Evolutionary conservation across 768 basidiomycete genomes (phyloP), one percentile per base, ranked within the genome.

Genomic region (Lanmaoa pseudosensibilis): DNA sequence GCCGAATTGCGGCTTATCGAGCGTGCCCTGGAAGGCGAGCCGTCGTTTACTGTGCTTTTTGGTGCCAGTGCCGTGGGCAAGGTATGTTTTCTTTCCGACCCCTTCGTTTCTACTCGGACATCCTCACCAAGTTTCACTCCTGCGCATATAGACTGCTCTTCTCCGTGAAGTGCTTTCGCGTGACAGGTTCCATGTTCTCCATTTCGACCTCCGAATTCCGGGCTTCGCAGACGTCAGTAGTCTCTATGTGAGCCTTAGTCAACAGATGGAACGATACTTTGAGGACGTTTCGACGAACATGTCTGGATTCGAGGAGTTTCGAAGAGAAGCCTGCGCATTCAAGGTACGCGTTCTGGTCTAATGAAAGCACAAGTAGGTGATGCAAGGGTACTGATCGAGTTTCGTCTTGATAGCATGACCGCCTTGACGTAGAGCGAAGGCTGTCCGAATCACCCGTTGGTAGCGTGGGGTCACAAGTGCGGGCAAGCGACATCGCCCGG

Each of bases 21-120:
- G 65, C 81, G 84, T 52, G 77, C 79, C 3, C 70, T 92, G 27
- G 83, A 84, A 52, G 70, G 78, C 10, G 86, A 90, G 34, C 89
- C 91, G 5, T 83, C 88, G 2, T 92, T 92, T 65, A 92, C 88
- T 0, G 78, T 92, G 9, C 74, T 92, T 9, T 91, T 90, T 55
- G 91, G 91, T 4, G 88, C 89, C 32, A 88, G 87, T 58, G 86
- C 86, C 10, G 88, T 87, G 2, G 91, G 92, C 57, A 93, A 93
- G 83, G 89, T 84, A 54, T 11, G 67, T 53, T 12, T 32, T 51
- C 30, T 21, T n/a, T 19, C 19, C 8, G 13, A 12, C 27, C 15
- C 49, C 18, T 50, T 47, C 33, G 18, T 52, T 51, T 38, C 13
- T 55, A n/a, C 19, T 45, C 38, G 12, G 27, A 19, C 33, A 52